Base-by-base conservation (phyloP, 257 asterid species). In the Leptodermis oblonga region DNA sequence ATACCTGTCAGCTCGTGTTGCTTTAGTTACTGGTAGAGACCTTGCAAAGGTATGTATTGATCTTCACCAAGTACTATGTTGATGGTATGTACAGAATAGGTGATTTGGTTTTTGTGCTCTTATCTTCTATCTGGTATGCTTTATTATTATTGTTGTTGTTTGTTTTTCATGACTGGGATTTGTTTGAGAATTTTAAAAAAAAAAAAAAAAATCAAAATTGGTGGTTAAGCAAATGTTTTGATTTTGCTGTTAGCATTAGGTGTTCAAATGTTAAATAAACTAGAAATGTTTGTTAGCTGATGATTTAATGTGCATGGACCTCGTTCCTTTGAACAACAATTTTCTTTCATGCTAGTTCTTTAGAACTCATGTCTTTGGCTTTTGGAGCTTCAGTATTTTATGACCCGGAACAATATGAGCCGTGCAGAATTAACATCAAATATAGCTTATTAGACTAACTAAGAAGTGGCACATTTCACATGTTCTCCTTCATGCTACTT, bases 1-100 rank as follows among this genome's bases (percentile, higher is more conserved):
- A 77, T 94, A 82, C 81, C 82, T 94, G 53, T 86, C 98, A 75
- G 96, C 95, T 72, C 87, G 89, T 37, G 67, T 91, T 73, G 92
- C 98, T 60, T 80, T 94, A 69, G 89, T 87, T 74, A 89, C 98
- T 52, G 95, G 96, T 61, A 85, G 80, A 83, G 85, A 86, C 84
- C 99, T 94, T 73, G 90, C 97, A 2, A 86, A 91, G 97, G 99
- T 94, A 74, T 25, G 69, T 75, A 72, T 72, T 78, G 65, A 34
- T 48, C 15, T 36, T 49, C 31, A 14, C 42, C 69, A 13, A 7
- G 42, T 41, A 6, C 45, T 66, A 28, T 7, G 26, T 53, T 25
- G 28, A 15, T 22, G 14, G 28, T 25, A 46, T 28, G 9, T 36
- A 25, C 17, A 2, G 15, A 54, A 53, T 15, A 25, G 48, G 15